phyloP scores from a whole-genome alignment of 176 grass and related monocot species.

The Bonia amplexicaulis region DNA sequence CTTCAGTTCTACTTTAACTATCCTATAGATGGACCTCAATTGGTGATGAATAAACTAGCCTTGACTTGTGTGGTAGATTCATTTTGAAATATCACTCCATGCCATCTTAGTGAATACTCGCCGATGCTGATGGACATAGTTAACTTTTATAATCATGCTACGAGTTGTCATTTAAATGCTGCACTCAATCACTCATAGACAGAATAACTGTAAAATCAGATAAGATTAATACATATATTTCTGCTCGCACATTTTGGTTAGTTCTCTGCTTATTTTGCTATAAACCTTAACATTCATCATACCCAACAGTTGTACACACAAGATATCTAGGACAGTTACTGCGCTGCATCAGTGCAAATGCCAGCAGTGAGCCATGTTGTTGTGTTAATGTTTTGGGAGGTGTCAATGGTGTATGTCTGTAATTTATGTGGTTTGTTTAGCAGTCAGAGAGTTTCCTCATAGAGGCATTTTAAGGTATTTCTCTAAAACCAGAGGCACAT shows the following conservation, averaged over 20 bases:
- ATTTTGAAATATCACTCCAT: background rate
- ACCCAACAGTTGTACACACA: background rate
- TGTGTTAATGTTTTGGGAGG: background rate
- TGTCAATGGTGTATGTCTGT: background rate
- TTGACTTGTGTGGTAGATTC: background rate
- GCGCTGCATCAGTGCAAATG: background rate
- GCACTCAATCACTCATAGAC: background rate
- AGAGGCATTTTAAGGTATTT: background rate
- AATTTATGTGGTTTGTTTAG: background rate
- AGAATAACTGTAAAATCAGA: slow-evolving; percentile 1
- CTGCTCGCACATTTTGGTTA: background rate
- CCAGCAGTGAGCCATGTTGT: background rate
- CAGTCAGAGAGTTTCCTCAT: background rate
- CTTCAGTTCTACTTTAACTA: background rate
- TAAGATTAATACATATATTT: background rate
- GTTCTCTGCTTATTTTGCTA: background rate
- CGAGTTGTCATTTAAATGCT: background rate
- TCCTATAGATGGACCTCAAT: background rate
- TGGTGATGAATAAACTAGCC: background rate
- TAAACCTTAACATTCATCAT: background rate
- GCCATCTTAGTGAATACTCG: background rate
- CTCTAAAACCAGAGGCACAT: background rate
- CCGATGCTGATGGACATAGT: background rate
- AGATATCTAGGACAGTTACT: background rate
- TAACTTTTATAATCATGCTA: background rate